Percentiles rank a stretch among this genome's conserved stretches.
Conservation (phyloP, 2,329 filamentous ascomycete genomes). For the Colletotrichum graminicola region DNA sequence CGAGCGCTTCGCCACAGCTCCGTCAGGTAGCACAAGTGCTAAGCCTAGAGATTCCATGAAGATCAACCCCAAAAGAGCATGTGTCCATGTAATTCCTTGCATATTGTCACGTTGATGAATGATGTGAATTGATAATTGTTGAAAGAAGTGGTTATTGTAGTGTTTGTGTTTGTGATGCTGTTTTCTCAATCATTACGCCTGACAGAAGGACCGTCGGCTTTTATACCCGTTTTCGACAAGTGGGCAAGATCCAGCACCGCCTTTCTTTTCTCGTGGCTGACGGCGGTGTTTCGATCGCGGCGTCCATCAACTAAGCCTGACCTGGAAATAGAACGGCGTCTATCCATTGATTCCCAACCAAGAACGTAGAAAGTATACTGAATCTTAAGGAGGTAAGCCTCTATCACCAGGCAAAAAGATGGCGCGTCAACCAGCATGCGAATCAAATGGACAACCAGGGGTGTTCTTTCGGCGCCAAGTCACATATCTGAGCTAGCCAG, state of each 20-base stretch:
- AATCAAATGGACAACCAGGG: not conserved
- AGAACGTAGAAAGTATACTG: too few relatives aligned
- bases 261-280: not conserved
- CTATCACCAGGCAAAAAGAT: not conserved
- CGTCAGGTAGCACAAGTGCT: constrained; percentile 13
- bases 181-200: too few relatives aligned
- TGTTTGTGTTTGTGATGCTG: not conserved
- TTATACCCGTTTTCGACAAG: not conserved
- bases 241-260: too few relatives aligned
- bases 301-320: not conserved
- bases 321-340: not conserved
- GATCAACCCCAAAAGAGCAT: constrained; percentile 18
- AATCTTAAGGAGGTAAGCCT: not conserved
- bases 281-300: not conserved
- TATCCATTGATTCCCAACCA: not conserved
- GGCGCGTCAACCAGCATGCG: not conserved
- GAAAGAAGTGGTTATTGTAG: not conserved
- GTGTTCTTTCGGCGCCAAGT: not conserved
- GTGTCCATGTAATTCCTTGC: constrained; percentile 8
- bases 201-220: not conserved
- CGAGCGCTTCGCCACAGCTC: not conserved
- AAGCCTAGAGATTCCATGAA: constrained; percentile 20
- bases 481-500: not conserved
- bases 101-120: not conserved
- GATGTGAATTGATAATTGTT: not conserved